Evolutionary conservation across 1,284 basidiomycete genomes (phyloP).

Genomic region (Vanrija humicola): DNA sequence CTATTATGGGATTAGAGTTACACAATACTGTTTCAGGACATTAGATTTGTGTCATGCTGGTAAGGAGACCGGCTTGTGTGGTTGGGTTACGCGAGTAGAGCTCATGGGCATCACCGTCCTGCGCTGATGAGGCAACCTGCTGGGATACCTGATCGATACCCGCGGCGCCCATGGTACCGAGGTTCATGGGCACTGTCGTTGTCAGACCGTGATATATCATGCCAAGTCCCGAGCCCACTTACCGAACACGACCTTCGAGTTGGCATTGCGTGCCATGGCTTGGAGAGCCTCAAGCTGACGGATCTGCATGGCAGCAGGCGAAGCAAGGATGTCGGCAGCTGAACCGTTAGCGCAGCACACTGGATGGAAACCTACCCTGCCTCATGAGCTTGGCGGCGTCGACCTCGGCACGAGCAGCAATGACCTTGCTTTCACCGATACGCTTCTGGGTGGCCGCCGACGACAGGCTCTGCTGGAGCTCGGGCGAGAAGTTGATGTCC

Average conservation of each 20-base stretch:
- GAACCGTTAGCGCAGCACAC: neutral
- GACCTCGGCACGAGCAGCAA: constrained; percentile 92
- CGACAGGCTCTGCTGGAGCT: constrained; percentile 86
- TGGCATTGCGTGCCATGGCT: constrained; percentile 65
- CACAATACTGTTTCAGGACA: neutral
- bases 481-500: constrained; percentile 79
- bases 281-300: constrained; percentile 85
- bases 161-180: constrained; percentile 43
- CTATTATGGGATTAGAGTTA: no score
- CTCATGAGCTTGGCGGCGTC: constrained; percentile 91
- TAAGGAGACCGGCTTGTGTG: constrained; percentile 39
- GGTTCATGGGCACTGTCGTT: constrained; percentile 43
- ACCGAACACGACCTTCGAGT: constrained; percentile 69
- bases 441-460: constrained; percentile 87
- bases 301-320: constrained; percentile 95
- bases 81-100: constrained; percentile 6
- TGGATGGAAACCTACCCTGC: constrained; percentile 42
- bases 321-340: constrained; percentile 65
- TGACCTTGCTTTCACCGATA: constrained; percentile 88
- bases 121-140: constrained; percentile 38
- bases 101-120: constrained; percentile 11
- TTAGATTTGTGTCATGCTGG: constrained; percentile 36
- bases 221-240: neutral
- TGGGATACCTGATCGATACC: constrained; percentile 29
- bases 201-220: neutral